phyloP scores from a whole-genome alignment of 2,329 filamentous ascomycete genomes.

The Bipolaris cookei region DNA sequence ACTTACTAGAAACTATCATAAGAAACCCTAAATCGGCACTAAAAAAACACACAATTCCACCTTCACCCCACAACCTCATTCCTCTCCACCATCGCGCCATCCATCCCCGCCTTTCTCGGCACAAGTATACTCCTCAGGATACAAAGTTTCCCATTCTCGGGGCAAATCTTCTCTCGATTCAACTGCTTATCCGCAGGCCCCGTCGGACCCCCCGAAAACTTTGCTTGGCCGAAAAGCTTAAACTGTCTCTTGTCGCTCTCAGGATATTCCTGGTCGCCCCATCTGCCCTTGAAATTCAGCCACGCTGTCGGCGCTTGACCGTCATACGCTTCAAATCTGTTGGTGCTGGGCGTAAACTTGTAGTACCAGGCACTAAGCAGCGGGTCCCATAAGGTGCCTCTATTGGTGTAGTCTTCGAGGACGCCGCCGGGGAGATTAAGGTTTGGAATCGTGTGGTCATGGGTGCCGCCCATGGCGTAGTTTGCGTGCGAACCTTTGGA shows the following conservation, averaged over 20 bases:
- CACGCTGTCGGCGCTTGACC: slow-evolving; percentile 58
- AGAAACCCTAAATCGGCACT: too few species aligned
- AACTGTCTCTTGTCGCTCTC: slow-evolving; percentile 58
- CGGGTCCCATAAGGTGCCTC: slow-evolving; percentile 67
- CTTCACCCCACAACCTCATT: slow-evolving; percentile 16
- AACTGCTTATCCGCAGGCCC: slow-evolving; percentile 67
- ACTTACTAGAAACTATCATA: too few species aligned
- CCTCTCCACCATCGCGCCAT: slow-evolving; percentile 7
- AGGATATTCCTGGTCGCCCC: slow-evolving; percentile 68
- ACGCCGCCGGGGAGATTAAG: slow-evolving; percentile 61
- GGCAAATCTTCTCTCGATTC: slow-evolving; percentile 63
- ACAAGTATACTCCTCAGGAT: slow-evolving; percentile 52
- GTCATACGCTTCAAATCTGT: slow-evolving; percentile 58
- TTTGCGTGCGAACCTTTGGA: slow-evolving; percentile 69
- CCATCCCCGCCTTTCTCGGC: slow-evolving; percentile 29
- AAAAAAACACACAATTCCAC: not conserved
- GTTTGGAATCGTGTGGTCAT: slow-evolving; percentile 69
- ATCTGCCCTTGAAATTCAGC: slow-evolving; percentile 63
- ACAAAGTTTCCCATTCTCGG: slow-evolving; percentile 56
- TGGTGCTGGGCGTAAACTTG: slow-evolving; percentile 54
- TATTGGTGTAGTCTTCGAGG: slow-evolving; percentile 62
- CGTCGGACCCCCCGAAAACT: slow-evolving; percentile 64
- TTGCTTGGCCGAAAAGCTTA: slow-evolving; percentile 52
- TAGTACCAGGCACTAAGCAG: slow-evolving; percentile 62
- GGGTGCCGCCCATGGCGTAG: slow-evolving; percentile 65